Evolutionary conservation across 148 eudicot species (phyloP).

Genomic region (Amaranthus palmeri): DNA sequence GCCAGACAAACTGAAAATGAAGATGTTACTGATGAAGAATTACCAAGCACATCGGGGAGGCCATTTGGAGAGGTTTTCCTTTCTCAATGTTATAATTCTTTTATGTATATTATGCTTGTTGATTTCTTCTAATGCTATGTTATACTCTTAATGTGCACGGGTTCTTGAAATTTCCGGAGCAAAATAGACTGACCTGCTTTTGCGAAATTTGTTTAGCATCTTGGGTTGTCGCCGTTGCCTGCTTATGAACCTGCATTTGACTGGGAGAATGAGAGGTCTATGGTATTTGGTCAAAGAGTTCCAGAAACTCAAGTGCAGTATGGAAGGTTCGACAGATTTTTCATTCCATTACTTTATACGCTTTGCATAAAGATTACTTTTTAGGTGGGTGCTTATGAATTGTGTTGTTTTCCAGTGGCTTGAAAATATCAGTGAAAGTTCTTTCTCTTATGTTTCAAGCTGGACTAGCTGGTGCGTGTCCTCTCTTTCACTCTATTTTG

Average conservation of each 20-base stretch:
- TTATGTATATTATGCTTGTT: not conserved
- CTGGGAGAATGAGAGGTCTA: conserved; percentile 93
- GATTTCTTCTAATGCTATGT: conserved; percentile 2
- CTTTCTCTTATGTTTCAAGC: conserved; percentile 86
- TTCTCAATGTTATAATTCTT: conserved; percentile 27
- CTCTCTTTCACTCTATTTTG: not conserved
- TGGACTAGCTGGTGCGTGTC: conserved; percentile 82
- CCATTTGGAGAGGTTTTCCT: conserved; percentile 46
- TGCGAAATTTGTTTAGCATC: conserved; percentile 55
- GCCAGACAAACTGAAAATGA: conserved; percentile 67
- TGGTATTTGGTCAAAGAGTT: conserved; percentile 89
- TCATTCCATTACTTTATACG: conserved; percentile 1
- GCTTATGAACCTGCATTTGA: conserved; percentile 98
- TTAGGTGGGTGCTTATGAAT: conserved; percentile 5
- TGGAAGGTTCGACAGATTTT: conserved; percentile 52
- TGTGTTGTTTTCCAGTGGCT: conserved; percentile 50
- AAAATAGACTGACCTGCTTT: not conserved
- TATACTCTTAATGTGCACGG: not conserved
- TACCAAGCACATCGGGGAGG: conserved; percentile 87
- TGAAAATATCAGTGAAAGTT: conserved; percentile 95
- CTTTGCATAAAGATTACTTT: not conserved
- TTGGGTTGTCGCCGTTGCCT: conserved; percentile 84
- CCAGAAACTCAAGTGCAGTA: conserved; percentile 67
- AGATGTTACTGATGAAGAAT: conserved; percentile 67
- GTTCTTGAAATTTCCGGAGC: not conserved